phyloP scores from a whole-genome alignment of 495 filamentous ascomycete genomes.

The Opeltia flavorubescens region DNA sequence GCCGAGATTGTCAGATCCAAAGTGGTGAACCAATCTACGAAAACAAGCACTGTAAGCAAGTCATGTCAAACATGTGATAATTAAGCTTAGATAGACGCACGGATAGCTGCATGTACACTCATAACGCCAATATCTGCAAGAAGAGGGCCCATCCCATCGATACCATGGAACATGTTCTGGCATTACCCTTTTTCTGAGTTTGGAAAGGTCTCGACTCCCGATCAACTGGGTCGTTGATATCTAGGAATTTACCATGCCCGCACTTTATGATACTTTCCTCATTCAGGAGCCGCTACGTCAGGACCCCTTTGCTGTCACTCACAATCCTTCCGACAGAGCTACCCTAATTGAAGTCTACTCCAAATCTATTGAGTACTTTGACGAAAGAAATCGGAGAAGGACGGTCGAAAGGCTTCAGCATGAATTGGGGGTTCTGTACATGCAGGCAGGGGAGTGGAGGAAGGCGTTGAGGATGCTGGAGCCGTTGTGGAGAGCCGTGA shows the following conservation, averaged over 20 bases:
- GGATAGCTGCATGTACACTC: too few species aligned
- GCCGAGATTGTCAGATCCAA: too few species aligned
- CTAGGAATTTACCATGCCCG: slow-evolving; percentile 1
- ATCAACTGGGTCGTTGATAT: too few species aligned
- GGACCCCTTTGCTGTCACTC: slow-evolving; percentile 10
- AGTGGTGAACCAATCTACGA: too few species aligned
- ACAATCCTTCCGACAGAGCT: slow-evolving; percentile 13
- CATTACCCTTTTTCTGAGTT: too few species aligned
- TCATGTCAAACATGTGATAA: too few species aligned
- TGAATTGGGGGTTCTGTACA: slow-evolving; percentile 54
- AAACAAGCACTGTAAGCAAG: too few species aligned
- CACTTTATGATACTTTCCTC: slow-evolving; percentile 13
- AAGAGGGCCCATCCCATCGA: too few species aligned
- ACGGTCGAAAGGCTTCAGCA: slow-evolving; percentile 54
- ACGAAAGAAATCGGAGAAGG: slow-evolving; percentile 45
- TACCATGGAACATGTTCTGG: too few species aligned
- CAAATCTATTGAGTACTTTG: slow-evolving; percentile 50
- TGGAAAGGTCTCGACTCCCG: too few species aligned
- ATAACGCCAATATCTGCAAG: too few species aligned
- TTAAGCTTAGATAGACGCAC: too few species aligned
- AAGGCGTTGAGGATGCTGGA: slow-evolving; percentile 52
- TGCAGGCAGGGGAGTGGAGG: slow-evolving; percentile 45
- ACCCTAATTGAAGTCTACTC: slow-evolving; percentile 27
- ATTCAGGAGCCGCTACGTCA: slow-evolving; percentile 12
- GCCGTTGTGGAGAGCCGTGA: slow-evolving; percentile 57